A percentile compares a stretch with the other conserved stretches of the same genome.
phyloP scores from a whole-genome alignment of 2,329 filamentous ascomycete species.

The Fusarium albidum region DNA sequence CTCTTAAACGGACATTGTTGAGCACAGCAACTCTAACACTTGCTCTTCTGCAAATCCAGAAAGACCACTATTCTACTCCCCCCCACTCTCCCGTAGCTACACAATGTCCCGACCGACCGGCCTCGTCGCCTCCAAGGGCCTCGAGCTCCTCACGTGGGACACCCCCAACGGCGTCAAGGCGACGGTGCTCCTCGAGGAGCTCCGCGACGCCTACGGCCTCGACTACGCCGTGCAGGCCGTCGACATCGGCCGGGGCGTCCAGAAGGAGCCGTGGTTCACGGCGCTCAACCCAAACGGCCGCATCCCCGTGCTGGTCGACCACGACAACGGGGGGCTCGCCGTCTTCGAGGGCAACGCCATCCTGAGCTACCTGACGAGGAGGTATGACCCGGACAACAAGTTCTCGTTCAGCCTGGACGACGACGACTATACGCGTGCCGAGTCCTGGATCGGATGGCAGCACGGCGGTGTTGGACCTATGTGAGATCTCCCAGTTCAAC shows the following conservation, averaged over 20 bases:
- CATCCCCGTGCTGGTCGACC: conserved; percentile 72
- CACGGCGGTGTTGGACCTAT: conserved; percentile 77
- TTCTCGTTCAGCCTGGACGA: conserved; percentile 50
- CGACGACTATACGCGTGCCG: conserved; percentile 46
- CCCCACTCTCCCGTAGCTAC: background rate
- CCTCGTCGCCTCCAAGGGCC: conserved; percentile 68
- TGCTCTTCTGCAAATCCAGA: background rate
- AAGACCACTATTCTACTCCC: background rate
- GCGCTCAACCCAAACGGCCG: conserved; percentile 70
- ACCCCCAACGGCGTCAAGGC: conserved; percentile 66
- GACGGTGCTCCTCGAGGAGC: conserved; percentile 70
- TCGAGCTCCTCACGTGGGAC: conserved; percentile 68
- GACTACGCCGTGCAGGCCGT: conserved; percentile 67
- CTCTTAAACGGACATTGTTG: too few species aligned
- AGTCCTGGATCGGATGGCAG: conserved; percentile 71
- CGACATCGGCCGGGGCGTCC: conserved; percentile 68
- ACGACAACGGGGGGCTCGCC: conserved; percentile 66
- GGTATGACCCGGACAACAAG: conserved; percentile 69
- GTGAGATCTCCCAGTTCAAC: conserved; percentile 33
- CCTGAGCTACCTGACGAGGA: conserved; percentile 75
- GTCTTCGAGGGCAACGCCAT: conserved; percentile 82
- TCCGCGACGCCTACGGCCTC: conserved; percentile 70
- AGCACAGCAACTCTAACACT: conserved; percentile 1
- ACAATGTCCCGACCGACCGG: conserved; percentile 53
- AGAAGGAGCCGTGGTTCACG: conserved; percentile 74